A percentile compares a stretch with the other conserved stretches of the same genome.
These are phyloP conservation scores for Populus deltoides DNA, from an alignment of 345 rosid genomes.

Conservation along the genomic window DNA sequence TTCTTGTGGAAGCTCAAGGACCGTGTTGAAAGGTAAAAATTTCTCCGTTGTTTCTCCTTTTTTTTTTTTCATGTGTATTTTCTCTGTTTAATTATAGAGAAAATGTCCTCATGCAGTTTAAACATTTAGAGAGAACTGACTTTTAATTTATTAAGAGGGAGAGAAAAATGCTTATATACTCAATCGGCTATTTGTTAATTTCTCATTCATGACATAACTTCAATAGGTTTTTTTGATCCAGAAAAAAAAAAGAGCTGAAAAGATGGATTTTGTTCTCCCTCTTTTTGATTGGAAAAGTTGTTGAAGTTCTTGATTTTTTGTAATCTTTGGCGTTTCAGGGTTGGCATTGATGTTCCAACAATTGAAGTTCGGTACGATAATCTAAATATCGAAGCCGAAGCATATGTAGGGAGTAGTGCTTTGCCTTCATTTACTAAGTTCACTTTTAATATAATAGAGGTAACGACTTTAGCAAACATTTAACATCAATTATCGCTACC, in stretches of 20 bases:
- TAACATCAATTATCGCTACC: background rate
- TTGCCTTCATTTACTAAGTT: constrained; percentile 56
- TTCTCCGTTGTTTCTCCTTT: background rate
- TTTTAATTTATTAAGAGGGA: no score
- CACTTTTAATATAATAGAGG: constrained; percentile 44
- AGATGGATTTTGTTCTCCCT: background rate
- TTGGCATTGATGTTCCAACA: constrained; percentile 37
- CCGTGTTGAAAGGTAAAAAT: constrained; percentile 9
- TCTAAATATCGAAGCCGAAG: constrained; percentile 49
- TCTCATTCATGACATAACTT: no score
- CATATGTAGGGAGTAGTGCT: constrained; percentile 59
- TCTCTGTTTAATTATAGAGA: background rate
- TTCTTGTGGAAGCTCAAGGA: constrained; percentile 21
- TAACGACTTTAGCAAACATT: constrained; percentile 7
- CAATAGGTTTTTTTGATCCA: background rate
- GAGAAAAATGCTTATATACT: no score
- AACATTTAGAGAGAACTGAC: no score
- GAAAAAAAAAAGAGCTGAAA: background rate
- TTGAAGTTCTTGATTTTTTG: background rate
- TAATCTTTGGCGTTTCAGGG: background rate
- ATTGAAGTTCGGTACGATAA: constrained; percentile 46
- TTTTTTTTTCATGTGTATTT: background rate
- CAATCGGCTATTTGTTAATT: background rate
- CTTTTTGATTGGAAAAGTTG: background rate
- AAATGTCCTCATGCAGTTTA: background rate